Evolutionary conservation across 169 alveolate species (phyloP), one percentile per base, ranked within the genome.

Genomic region (Plasmodium gallinaceum): DNA sequence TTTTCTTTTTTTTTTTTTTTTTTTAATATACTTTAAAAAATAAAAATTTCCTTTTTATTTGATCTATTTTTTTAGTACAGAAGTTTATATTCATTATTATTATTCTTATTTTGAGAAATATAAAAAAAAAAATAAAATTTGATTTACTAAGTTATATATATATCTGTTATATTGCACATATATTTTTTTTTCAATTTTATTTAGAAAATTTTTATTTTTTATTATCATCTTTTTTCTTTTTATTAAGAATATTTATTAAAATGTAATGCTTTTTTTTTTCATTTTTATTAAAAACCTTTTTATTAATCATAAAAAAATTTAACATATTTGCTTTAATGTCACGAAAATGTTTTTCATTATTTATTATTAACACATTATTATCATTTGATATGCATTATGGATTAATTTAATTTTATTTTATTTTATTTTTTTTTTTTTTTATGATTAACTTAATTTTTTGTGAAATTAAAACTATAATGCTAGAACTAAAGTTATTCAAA

Each of bases 321-420:
- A 57, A 2, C 45, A 32, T 51, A 71, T 71, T 71, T 71, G 52
- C 83, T 71, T 71, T 71, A 51, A 71, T 52, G 51, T 42, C 62
- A 22, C 22, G 52, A 37, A 71, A 71, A 45, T 70, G 10, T 8
- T 51, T 71, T 71, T 71, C 22, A 22, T 48, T 71, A 18, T 46
- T 45, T 66, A 32, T 32, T 4, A 32, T 32, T 32, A 32, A 32
- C 4, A 32, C 39, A 32, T 32, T 32, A 32, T 32, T 32, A 32
- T 32, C 39, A 32, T 32, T 32, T 32, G 4, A 32, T 32, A 32
- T 32, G 39, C 39, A 32, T 32, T 32, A 32, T 32, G 39, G 39
- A 32, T 32, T 9, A 39, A 24, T 69, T 69, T 69, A 39, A 24
- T 45, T 32, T 57, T n/a, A n/a, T n/a, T n/a, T 57, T 57, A 14